Percentiles rank a stretch among this genome's conserved stretches.
Conservation (phyloP, 2,329 filamentous ascomycete genomes). For the Colletotrichum musicola region DNA sequence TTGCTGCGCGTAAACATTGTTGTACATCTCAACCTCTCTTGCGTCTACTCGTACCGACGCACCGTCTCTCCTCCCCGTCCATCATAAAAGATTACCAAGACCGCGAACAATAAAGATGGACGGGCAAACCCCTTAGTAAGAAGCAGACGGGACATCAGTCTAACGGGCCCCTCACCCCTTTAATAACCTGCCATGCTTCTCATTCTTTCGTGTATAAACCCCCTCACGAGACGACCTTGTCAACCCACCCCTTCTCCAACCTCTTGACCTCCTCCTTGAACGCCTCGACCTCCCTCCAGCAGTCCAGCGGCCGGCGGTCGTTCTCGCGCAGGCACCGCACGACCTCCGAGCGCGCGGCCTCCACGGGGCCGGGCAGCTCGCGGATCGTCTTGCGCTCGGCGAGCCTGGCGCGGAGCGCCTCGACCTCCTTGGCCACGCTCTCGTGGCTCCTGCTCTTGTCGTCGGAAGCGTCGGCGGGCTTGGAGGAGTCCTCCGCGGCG, state of each 20-base stretch:
- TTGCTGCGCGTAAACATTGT: conserved; percentile 44
- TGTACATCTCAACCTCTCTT: conserved; percentile 44
- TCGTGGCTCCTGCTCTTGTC: conserved; percentile 52
- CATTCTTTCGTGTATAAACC: neutral
- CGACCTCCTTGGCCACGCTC: conserved; percentile 70
- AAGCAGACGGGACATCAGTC: too few relatives aligned
- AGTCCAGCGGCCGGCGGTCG: conserved; percentile 90
- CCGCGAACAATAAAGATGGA: conserved; percentile 22
- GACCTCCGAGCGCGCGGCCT: conserved; percentile 80
- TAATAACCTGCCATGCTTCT: too few relatives aligned
- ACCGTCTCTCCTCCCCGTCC: neutral
- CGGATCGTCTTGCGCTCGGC: conserved; percentile 74
- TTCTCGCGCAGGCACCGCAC: conserved; percentile 85
- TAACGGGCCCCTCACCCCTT: neutral
- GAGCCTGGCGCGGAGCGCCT: conserved; percentile 69
- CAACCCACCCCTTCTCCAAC: conserved; percentile 89
- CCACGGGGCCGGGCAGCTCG: conserved; percentile 77
- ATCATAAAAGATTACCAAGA: conserved; percentile 8
- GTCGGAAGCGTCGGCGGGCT: conserved; percentile 40
- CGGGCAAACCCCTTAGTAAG: too few relatives aligned
- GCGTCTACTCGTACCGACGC: neutral
- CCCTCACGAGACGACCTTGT: conserved; percentile 74
- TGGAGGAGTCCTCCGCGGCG: conserved; percentile 53
- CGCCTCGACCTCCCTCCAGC: conserved; percentile 90
- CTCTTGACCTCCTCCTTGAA: conserved; percentile 92